Conservation (phyloP, 257 asterid species). For the Solanum chaucha region DNA sequence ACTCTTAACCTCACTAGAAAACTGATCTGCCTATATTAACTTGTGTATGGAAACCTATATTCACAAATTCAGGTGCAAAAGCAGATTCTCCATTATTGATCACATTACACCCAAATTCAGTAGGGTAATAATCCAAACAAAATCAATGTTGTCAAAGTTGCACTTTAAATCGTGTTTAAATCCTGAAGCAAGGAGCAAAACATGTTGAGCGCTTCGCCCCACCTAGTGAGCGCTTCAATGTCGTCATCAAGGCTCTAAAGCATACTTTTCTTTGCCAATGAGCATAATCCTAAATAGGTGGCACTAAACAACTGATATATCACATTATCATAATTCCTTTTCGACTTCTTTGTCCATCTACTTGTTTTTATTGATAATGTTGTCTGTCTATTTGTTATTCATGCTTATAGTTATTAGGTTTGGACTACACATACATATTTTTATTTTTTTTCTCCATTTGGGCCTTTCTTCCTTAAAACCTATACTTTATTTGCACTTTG, state of each 20-base stretch:
- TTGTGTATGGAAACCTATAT: neutral
- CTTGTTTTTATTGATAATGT: neutral
- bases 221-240: neutral
- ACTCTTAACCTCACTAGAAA: neutral
- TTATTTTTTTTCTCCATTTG: neutral
- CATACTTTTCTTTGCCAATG: neutral
- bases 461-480: neutral
- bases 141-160: neutral
- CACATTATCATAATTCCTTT: neutral
- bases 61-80: neutral
- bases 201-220: neutral
- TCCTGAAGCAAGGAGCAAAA: neutral
- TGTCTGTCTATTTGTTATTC: neutral
- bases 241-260: neutral
- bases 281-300: neutral
- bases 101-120: neutral
- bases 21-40: neutral
- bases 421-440: neutral
- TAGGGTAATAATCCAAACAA: neutral
- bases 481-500: neutral
- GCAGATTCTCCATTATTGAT: neutral
- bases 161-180: neutral
- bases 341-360: neutral
- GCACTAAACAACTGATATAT: neutral
- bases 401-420: neutral